A percentile compares a stretch with the other conserved stretches of the same genome.
phyloP scores from a whole-genome alignment of 2,329 filamentous ascomycete genomes.

The Aspergillus fischeri region DNA sequence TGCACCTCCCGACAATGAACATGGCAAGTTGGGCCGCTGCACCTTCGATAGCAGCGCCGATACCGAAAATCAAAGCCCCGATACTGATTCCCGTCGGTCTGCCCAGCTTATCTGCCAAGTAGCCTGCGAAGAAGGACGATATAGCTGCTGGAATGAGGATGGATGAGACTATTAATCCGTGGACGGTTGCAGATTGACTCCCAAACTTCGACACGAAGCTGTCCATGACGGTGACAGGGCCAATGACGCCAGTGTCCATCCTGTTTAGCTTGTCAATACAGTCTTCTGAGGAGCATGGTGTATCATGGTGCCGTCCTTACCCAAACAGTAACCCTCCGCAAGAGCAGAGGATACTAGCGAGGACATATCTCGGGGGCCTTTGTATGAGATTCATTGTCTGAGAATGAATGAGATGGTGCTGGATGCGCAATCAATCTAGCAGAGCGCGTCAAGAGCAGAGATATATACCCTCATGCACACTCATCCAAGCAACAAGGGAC shows the following conservation, averaged over 20 bases:
- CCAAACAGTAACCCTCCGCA: slow-evolving; percentile 17
- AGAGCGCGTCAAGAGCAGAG: not conserved
- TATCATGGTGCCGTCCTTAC: slow-evolving; percentile 3
- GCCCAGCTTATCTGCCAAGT: slow-evolving; percentile 51
- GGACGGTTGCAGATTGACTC: slow-evolving; percentile 47
- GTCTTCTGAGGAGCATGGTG: not conserved
- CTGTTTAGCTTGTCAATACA: not conserved
- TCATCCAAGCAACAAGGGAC: not conserved
- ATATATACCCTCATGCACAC: not conserved
- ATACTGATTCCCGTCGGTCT: slow-evolving; percentile 48
- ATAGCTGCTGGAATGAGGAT: slow-evolving; percentile 57
- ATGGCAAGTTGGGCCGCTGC: slow-evolving; percentile 45
- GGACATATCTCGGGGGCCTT: slow-evolving; percentile 16
- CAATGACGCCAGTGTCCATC: slow-evolving; percentile 54
- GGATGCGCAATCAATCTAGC: not conserved
- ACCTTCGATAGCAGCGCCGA: slow-evolving; percentile 53
- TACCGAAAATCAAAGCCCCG: slow-evolving; percentile 50
- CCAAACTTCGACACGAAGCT: slow-evolving; percentile 51
- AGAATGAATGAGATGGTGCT: not conserved
- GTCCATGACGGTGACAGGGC: slow-evolving; percentile 57
- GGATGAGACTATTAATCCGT: slow-evolving; percentile 57
- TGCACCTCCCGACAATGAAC: slow-evolving; percentile 52
- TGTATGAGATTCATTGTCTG: slow-evolving; percentile 4
- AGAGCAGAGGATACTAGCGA: slow-evolving; percentile 16
- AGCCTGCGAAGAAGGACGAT: slow-evolving; percentile 55